phyloP scores from a whole-genome alignment of 1,284 basidiomycete genomes.

The Thecaphora thlaspeos region DNA sequence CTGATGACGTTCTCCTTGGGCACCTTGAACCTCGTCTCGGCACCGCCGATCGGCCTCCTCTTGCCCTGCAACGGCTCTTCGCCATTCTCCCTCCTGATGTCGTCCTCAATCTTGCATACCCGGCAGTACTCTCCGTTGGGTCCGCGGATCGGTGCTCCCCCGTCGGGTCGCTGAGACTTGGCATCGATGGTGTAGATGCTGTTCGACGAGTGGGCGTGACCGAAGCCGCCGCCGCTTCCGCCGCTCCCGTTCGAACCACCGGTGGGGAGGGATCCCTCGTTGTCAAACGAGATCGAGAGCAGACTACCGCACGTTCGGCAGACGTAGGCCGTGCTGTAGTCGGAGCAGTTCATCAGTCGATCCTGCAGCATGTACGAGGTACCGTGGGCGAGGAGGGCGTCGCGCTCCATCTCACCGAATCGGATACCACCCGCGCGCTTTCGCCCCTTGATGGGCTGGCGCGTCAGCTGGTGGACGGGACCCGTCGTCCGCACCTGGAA shows the following conservation, averaged over 20 bases:
- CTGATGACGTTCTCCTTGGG: conserved; percentile 33
- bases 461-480: conserved; percentile 89
- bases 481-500: conserved; percentile 99
- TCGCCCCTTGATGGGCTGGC: conserved; percentile 97
- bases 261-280: conserved; percentile 11
- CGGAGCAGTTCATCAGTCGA: conserved; percentile 98
- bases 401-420: conserved; percentile 99
- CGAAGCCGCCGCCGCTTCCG: neutral
- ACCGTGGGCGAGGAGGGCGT: conserved; percentile 96
- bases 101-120: conserved; percentile 45
- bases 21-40: conserved; percentile 31
- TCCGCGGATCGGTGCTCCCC: conserved; percentile 30
- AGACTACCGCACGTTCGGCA: conserved; percentile 93
- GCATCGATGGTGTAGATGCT: conserved; percentile 29
- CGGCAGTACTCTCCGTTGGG: conserved; percentile 55
- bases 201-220: conserved; percentile 2
- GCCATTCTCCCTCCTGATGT: conserved; percentile 21
- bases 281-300: conserved; percentile 72
- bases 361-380: conserved; percentile 98
- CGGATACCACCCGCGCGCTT: conserved; percentile 98
- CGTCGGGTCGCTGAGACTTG: conserved; percentile 7
- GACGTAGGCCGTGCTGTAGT: conserved; percentile 98
- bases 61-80: conserved; percentile 26
- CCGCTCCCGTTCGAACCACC: conserved; percentile 1
- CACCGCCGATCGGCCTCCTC: conserved; percentile 23